Evolutionary conservation across 2,329 filamentous ascomycete genomes (phyloP).

Genomic region (Ploettnerulaceae sp.): DNA sequence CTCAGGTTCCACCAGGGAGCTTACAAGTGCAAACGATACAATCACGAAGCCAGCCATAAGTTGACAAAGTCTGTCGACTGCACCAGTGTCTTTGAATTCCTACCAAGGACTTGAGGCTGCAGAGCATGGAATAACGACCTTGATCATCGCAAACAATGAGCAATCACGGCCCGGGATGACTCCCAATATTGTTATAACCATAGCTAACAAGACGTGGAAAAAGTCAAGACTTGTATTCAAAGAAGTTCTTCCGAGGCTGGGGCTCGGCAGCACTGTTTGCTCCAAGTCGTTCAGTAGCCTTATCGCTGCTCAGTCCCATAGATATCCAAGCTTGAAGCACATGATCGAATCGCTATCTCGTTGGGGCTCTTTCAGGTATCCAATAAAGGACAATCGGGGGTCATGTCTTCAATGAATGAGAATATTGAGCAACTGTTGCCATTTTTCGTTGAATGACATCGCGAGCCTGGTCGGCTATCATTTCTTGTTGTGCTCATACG

Average conservation of each 20-base stretch:
- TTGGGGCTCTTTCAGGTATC: no score
- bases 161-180: conserved; percentile 2
- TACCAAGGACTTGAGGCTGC: background rate
- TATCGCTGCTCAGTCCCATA: background rate
- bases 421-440: no score
- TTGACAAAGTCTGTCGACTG: conserved; percentile 2
- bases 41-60: conserved; percentile 11
- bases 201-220: conserved; percentile 8
- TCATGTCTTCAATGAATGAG: no score
- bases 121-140: background rate
- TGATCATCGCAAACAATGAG: conserved; percentile 6
- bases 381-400: no score
- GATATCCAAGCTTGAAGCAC: no score
- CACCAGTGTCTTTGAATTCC: background rate
- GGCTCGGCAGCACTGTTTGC: background rate
- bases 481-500: no score
- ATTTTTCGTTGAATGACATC: no score
- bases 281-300: conserved; percentile 7
- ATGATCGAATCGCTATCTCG: no score
- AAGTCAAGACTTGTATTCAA: background rate
- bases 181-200: conserved; percentile 8
- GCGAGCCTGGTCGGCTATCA: no score
- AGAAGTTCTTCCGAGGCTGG: background rate
- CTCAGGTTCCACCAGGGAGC: conserved; percentile 7
- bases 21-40: background rate